Evolutionary conservation across 225 moss, liverwort and hornwort genomes (phyloP).

Genomic region (Asterella californica): DNA sequence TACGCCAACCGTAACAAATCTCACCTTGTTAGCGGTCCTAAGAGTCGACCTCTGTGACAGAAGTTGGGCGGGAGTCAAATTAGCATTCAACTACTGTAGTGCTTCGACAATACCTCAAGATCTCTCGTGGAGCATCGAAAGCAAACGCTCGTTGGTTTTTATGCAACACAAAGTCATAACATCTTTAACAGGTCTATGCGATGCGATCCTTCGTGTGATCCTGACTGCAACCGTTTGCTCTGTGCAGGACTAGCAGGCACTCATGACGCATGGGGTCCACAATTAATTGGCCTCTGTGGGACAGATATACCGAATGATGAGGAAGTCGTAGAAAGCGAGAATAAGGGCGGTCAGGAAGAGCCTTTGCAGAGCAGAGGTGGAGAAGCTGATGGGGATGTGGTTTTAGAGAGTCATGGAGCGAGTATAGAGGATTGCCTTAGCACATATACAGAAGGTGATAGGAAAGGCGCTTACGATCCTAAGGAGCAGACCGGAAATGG

Average conservation of each 20-base stretch:
- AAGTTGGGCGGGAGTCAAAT: background rate
- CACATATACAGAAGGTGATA: conserved; percentile 8
- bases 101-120: background rate
- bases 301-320: conserved; percentile 58
- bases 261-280: conserved; percentile 81
- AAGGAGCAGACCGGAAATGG: conserved; percentile 45
- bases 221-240: background rate
- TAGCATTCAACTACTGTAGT: background rate
- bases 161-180: background rate
- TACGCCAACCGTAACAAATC: background rate
- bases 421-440: background rate
- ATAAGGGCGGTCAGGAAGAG: conserved; percentile 1
- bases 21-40: background rate
- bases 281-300: conserved; percentile 67
- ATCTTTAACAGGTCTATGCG: background rate
- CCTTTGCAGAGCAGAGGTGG: background rate
- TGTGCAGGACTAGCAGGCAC: conserved; percentile 73
- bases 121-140: background rate
- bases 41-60: background rate
- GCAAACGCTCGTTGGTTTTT: background rate
- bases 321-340: background rate
- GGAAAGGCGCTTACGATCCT: conserved; percentile 16
- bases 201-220: background rate
- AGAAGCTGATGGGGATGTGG: conserved; percentile 1
- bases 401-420: conserved; percentile 16